Evolutionary conservation across 805 yeast genomes (phyloP).

Genomic region (Schizosaccharomyces lindneri): DNA sequence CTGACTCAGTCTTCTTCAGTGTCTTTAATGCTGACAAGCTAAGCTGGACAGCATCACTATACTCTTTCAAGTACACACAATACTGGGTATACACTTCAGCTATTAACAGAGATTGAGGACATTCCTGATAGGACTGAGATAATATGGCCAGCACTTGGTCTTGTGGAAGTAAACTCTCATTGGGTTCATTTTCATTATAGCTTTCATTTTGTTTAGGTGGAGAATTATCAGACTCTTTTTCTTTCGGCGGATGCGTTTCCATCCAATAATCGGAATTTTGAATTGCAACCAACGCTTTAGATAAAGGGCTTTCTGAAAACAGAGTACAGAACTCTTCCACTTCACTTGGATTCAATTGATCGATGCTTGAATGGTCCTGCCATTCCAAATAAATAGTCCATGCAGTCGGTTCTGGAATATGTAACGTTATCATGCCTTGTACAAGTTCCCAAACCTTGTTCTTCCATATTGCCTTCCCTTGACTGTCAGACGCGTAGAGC

Average conservation of each 20-base stretch:
- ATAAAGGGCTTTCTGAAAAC: slow-evolving; percentile 38
- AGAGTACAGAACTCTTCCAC: slow-evolving; percentile 27
- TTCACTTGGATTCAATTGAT: slow-evolving; percentile 23
- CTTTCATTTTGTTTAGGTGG: background rate
- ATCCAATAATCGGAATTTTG: background rate
- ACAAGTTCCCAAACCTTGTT: slow-evolving; percentile 28
- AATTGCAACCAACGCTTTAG: slow-evolving; percentile 34
- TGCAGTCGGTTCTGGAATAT: slow-evolving; percentile 32
- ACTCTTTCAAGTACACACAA: background rate
- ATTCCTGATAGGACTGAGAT: slow-evolving; percentile 3
- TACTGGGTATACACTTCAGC: background rate
- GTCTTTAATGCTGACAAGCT: slow-evolving; percentile 13
- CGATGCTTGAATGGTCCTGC: slow-evolving; percentile 30
- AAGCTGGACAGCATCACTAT: background rate
- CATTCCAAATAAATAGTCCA: slow-evolving; percentile 61
- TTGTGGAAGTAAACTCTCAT: background rate
- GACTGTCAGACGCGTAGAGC: slow-evolving; percentile 26
- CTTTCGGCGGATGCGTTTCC: slow-evolving; percentile 6
- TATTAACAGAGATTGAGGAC: background rate
- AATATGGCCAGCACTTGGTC: background rate
- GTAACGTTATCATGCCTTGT: slow-evolving; percentile 45
- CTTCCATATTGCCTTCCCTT: slow-evolving; percentile 17
- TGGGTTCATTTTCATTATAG: background rate
- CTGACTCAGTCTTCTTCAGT: slow-evolving; percentile 16
- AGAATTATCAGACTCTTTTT: slow-evolving; percentile 4